A percentile compares a stretch with the other conserved stretches of the same genome.
Evolutionary conservation across 2,329 filamentous ascomycete species (phyloP).

Genomic region (Claviceps capensis): DNA sequence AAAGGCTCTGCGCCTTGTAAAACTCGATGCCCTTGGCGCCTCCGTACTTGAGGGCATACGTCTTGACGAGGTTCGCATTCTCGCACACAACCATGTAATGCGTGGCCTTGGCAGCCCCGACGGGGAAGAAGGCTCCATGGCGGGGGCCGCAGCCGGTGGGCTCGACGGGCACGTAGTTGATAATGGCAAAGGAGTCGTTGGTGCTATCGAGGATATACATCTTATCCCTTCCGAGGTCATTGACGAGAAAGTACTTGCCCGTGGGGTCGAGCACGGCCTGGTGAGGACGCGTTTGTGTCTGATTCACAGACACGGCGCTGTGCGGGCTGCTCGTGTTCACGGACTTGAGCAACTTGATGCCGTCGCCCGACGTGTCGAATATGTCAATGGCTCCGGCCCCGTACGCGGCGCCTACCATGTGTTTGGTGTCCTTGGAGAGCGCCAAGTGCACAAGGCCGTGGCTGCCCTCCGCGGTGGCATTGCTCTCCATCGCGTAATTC

Average conservation of each 20-base stretch:
- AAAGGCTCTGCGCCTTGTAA: conserved; percentile 22
- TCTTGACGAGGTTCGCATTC: conserved; percentile 28
- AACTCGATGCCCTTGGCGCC: conserved; percentile 21
- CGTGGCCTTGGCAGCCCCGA: conserved; percentile 19
- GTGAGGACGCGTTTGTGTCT: conserved; percentile 28
- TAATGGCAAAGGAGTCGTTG: conserved; percentile 25
- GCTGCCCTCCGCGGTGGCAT: conserved; percentile 18
- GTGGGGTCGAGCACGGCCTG: conserved; percentile 34
- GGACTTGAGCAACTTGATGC: conserved; percentile 24
- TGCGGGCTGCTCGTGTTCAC: conserved; percentile 20
- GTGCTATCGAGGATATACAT: conserved; percentile 31
- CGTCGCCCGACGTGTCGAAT: conserved; percentile 27
- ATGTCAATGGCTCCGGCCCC: conserved; percentile 28
- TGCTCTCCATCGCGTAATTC: conserved; percentile 16
- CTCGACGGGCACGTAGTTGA: conserved; percentile 18
- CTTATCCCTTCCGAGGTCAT: conserved; percentile 36
- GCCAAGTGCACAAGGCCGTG: conserved; percentile 33
- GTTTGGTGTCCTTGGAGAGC: conserved; percentile 29
- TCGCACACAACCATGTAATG: conserved; percentile 36
- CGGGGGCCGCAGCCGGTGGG: conserved; percentile 32
- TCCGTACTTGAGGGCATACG: conserved; percentile 28
- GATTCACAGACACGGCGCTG: conserved; percentile 20
- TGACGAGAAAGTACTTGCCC: conserved; percentile 34
- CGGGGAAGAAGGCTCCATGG: conserved; percentile 33
- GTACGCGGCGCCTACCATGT: conserved; percentile 31